Base-by-base conservation (phyloP, 768 basidiomycete genomes). In the Trametes cingulata region DNA sequence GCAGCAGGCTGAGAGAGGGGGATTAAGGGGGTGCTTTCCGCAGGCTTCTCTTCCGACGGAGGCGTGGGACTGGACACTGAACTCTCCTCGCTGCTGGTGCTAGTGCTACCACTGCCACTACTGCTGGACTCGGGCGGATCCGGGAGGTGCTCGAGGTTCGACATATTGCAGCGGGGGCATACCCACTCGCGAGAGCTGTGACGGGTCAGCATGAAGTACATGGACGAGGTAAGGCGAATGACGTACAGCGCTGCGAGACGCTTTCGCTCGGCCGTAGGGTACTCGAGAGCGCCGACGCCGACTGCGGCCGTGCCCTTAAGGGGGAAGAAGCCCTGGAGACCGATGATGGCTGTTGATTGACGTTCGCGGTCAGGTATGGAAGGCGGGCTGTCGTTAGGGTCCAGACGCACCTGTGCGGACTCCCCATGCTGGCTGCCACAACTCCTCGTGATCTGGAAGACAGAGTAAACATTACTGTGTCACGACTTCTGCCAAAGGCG, bases 401-500 rank as follows among this genome's bases (percentile, higher is more conserved):
- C 48, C 47, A 49, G 45, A 68, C 80, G 62, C 59, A 90, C 91
- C 95, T 56, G 95, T 98, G 63, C 96, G 84, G 19, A 98, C 91
- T 56, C 96, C 96, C 96, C 96, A 98, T 24, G 94, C 93, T 37
- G 96, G 96, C 73, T 98, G 95, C 96, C 96, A 98, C 33, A 92
- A 80, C 66, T 98, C 96, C 74, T 95, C 93, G 65, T 98, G 95
- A 78, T 96, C 90, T 93, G 17, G 15, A 14, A 1, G 36, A 67
- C 41, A 59, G n/a, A 24, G 22, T 39, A 56, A 52, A 29, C 72
- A 33, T 41, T 71, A 25, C 48, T 60, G 36, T 35, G 50, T 58
- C 62, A 62, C 59, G 64, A 66, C 61, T 57, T n/a, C 57, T 15
- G 9, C 1, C 36, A 13, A 10, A 25, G 20, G 60, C 51, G 56